These are phyloP conservation scores for Neofusicoccum cordaticola DNA, from an alignment of 2,329 filamentous ascomycete genomes.

Conservation along the genomic window DNA sequence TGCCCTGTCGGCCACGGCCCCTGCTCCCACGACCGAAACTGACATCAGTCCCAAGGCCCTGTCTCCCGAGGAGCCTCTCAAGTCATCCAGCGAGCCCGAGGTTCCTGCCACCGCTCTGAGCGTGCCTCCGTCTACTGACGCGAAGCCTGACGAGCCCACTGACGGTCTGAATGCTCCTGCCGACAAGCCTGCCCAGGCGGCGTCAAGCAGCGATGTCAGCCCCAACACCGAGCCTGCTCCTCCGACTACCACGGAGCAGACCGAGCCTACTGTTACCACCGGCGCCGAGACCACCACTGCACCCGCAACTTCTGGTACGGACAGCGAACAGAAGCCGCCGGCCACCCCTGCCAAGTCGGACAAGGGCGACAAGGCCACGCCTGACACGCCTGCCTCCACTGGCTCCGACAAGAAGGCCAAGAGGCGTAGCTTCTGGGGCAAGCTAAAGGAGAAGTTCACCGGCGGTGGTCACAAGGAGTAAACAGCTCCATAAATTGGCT, in stretches of 20 bases:
- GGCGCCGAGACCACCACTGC: slow-evolving; percentile 35
- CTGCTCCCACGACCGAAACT: slow-evolving; percentile 18
- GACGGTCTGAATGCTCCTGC: slow-evolving; percentile 38
- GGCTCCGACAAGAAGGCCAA: slow-evolving; percentile 40
- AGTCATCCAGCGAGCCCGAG: slow-evolving; percentile 31
- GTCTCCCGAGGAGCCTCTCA: slow-evolving; percentile 17
- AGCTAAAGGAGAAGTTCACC: slow-evolving; percentile 49
- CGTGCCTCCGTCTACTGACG: slow-evolving; percentile 8
- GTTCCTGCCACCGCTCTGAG: background rate
- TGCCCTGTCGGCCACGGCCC: slow-evolving; percentile 35
- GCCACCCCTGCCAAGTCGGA: slow-evolving; percentile 22
- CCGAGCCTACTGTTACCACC: slow-evolving; percentile 40
- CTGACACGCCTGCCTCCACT: slow-evolving; percentile 24
- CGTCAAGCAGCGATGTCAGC: slow-evolving; percentile 41
- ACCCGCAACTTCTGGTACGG: slow-evolving; percentile 20
- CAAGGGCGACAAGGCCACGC: slow-evolving; percentile 10
- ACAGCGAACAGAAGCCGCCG: slow-evolving; percentile 18
- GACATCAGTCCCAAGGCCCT: slow-evolving; percentile 16
- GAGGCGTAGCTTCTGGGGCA: slow-evolving; percentile 48
- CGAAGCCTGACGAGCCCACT: background rate
- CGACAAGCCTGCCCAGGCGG: slow-evolving; percentile 26
- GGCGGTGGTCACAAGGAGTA: slow-evolving; percentile 10
- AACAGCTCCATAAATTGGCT: background rate
- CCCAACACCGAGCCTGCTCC: slow-evolving; percentile 37
- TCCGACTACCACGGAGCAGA: slow-evolving; percentile 29